phyloP scores from a whole-genome alignment of 345 rosid species.

The Melaleuca quinquenervia region DNA sequence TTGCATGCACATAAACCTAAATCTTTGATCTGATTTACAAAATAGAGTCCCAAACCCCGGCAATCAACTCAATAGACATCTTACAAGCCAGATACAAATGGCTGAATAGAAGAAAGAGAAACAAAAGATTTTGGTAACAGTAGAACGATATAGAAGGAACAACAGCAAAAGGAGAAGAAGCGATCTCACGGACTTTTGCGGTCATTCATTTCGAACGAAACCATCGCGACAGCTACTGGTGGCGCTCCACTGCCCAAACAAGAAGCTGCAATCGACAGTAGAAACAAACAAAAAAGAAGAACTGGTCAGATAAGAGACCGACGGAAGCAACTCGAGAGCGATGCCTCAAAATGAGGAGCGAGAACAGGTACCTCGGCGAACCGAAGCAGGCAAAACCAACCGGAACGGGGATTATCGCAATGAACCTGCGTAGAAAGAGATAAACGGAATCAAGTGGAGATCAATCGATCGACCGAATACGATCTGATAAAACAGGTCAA shows the following conservation, averaged over 20 bases:
- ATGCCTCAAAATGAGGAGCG: not conserved
- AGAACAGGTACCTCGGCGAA: not conserved
- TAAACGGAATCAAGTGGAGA: not conserved
- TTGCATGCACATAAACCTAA: not conserved
- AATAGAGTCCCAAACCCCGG: not conserved
- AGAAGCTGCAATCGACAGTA: not conserved
- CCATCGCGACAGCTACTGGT: slow-evolving; percentile 10
- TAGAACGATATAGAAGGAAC: not conserved
- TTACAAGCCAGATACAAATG: not conserved
- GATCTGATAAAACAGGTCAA: not conserved
- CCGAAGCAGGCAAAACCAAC: not conserved
- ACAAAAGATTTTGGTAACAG: not conserved
- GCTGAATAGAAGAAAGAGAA: not conserved
- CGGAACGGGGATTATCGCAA: not conserved
- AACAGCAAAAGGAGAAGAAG: not conserved
- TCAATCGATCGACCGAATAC: not conserved
- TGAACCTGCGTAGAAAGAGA: not conserved
- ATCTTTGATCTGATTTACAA: not conserved
- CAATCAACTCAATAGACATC: not conserved
- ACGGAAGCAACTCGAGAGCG: not conserved
- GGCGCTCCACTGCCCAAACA: not conserved
- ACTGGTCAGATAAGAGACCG: not conserved
- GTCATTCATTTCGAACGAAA: slow-evolving; percentile 25
- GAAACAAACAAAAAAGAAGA: not conserved
- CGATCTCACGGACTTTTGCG: slow-evolving; percentile 9